Evolutionary conservation across 2,329 filamentous ascomycete genomes (phyloP), one percentile per base, ranked within the genome.

Genomic region (Blastomyces silverae): DNA sequence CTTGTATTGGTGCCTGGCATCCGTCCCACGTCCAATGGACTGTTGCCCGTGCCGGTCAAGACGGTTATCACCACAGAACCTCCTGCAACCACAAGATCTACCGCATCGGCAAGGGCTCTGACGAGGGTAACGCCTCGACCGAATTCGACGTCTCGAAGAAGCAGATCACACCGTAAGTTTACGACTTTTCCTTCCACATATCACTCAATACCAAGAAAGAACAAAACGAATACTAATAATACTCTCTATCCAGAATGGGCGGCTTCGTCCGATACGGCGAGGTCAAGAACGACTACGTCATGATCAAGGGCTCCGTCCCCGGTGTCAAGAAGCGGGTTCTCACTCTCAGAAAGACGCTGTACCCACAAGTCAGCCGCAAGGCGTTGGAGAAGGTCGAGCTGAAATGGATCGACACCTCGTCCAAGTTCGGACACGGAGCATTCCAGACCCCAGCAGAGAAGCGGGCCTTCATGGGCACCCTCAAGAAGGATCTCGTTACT

Each of bases 1-100:
- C 94, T 79, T 99, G 94, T 96, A 99, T 99, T 82, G 94, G 94
- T 90, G 94, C 94, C 76, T 99, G 94, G 94, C 94, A 99, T 87
- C 94, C 94, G 79, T 92, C 90, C 83, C 94, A 99, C 91, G 94
- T 99, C 83, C 94, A 99, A 86, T 99, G 94, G 94, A 99, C 94
- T 81, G 94, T 99, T 85, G 94, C 93, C 80, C 94, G 94, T 90
- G 94, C 94, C 72, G 94, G 94, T 96, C 94, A 99, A 85, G 87
- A 88, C 83, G 94, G 94, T 87, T 99, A 99, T 89, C 94, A 99
- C 82, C 94, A 99, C 86, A 92, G 94, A 89, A 99, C 94, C 78
- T 97, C 94, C 70, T 90, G 94, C 85, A 99, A 99, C 90, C 94
- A 99, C 91, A 99, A 99, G 90, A 83, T 99, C 79, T 99, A 97